Percentiles rank a stretch among this genome's conserved stretches.
Evolutionary conservation across 1,284 basidiomycete species (phyloP).

Genomic region (Xerocomus minutiporus): DNA sequence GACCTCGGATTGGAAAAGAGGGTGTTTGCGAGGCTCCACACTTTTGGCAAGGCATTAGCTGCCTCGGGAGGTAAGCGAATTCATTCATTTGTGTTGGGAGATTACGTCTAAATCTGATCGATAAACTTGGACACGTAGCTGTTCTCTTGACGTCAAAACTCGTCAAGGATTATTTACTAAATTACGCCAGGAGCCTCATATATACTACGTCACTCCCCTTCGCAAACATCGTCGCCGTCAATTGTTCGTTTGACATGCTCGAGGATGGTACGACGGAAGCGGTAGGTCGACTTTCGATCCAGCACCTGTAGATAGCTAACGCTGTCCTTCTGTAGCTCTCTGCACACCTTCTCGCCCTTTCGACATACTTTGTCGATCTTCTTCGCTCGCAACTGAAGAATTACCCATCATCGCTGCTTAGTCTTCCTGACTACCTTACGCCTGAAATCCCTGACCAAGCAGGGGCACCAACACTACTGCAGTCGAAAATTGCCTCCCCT

Average conservation of each 20-base stretch:
- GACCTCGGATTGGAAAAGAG: conserved; percentile 59
- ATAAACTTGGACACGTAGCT: conserved; percentile 43
- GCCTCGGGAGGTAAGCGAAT: conserved; percentile 69
- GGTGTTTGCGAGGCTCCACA: conserved; percentile 62
- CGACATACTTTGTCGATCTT: conserved; percentile 36
- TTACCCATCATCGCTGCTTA: conserved; percentile 23
- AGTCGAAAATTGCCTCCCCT: conserved; percentile 31
- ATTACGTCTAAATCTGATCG: neutral
- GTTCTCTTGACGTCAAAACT: conserved; percentile 71
- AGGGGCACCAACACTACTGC: neutral
- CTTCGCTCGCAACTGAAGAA: conserved; percentile 28
- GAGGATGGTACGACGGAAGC: conserved; percentile 60
- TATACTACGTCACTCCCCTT: conserved; percentile 83
- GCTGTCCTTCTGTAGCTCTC: conserved; percentile 37
- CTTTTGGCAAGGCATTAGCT: conserved; percentile 69
- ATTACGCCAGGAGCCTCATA: conserved; percentile 89
- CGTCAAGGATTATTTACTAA: conserved; percentile 81
- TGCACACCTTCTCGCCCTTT: conserved; percentile 37
- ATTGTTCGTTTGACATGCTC: conserved; percentile 77
- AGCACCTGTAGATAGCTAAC: neutral
- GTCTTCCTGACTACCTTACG: conserved; percentile 24
- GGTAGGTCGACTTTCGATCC: conserved; percentile 31
- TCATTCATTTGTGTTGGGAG: neutral
- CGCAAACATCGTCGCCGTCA: conserved; percentile 69
- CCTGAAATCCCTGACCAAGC: neutral